Percentiles rank a stretch among this genome's conserved stretches.
These are phyloP conservation scores for Aspergillaceae sp. DNA, from an alignment of 2,329 filamentous ascomycete species.

Conservation along the genomic window DNA sequence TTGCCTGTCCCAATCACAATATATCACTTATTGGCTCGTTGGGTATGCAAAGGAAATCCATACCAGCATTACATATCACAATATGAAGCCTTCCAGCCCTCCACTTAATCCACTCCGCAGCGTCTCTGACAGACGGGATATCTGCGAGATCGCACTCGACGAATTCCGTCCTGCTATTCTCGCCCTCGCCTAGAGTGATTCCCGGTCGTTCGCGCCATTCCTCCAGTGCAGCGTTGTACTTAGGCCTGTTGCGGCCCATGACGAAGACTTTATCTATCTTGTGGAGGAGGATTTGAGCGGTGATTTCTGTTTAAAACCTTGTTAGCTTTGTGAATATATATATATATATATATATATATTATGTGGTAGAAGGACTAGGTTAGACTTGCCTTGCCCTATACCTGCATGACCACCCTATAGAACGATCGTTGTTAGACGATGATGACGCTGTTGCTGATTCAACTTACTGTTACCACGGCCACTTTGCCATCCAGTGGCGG, in stretches of 20 bases:
- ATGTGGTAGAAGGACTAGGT: not conserved
- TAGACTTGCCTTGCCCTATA: conserved; percentile 18
- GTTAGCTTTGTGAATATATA: not conserved
- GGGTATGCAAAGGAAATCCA: not conserved
- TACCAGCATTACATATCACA: conserved; percentile 26
- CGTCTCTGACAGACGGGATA: conserved; percentile 14
- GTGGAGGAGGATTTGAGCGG: conserved; percentile 23
- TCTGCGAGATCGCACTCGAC: conserved; percentile 24
- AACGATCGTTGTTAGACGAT: not conserved
- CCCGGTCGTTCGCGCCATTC: conserved; percentile 14
- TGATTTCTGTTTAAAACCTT: conserved; percentile 14
- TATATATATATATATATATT: not conserved
- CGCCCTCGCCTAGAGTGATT: conserved; percentile 11
- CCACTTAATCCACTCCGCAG: conserved; percentile 13
- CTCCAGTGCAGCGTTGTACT: conserved; percentile 14
- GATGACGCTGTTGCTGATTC: not conserved
- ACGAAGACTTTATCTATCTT: conserved; percentile 21
- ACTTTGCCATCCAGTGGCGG: conserved; percentile 19
- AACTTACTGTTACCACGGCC: conserved; percentile 22
- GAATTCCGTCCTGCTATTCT: conserved; percentile 13
- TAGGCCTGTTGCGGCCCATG: conserved; percentile 17
- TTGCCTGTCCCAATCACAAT: conserved; percentile 5
- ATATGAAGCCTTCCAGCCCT: conserved; percentile 21
- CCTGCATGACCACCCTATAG: conserved; percentile 21
- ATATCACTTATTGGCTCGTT: not conserved